Evolutionary conservation across 495 filamentous ascomycete genomes (phyloP).

Genomic region (Tuber indicum): DNA sequence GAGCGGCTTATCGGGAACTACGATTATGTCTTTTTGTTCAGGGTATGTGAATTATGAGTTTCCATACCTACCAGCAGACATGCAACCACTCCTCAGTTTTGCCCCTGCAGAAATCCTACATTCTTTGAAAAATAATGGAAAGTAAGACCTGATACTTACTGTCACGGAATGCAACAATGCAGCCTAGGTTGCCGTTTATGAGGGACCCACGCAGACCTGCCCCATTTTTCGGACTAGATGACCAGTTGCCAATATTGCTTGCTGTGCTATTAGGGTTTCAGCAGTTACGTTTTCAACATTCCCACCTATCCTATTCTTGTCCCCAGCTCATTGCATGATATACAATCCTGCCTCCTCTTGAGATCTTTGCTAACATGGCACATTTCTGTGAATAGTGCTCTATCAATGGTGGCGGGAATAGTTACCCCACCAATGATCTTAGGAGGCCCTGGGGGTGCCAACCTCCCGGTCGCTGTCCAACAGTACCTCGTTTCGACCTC

Average conservation of each 20-base stretch:
- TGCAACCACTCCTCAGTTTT: not conserved
- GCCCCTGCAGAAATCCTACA: not conserved
- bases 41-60: conserved; percentile 13
- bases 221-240: conserved; percentile 84
- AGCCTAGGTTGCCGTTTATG: conserved; percentile 78
- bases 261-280: conserved; percentile 67
- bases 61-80: not conserved
- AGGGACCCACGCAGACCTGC: conserved; percentile 55
- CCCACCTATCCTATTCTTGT: not conserved
- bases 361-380: conserved; percentile 47
- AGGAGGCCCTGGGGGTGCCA: conserved; percentile 58
- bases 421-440: conserved; percentile 77
- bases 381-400: conserved; percentile 22
- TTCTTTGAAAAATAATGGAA: not conserved
- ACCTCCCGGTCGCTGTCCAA: conserved; percentile 54
- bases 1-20: conserved; percentile 77
- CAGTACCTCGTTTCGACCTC: conserved; percentile 88
- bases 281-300: conserved; percentile 44
- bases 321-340: not conserved
- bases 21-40: conserved; percentile 66
- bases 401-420: conserved; percentile 59
- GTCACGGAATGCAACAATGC: conserved; percentile 50
- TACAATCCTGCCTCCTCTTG: not conserved
- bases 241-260: conserved; percentile 71
- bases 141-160: not conserved